These are phyloP conservation scores for Globisporangium ultimum DNA, from an alignment of 352 stramenopile genomes.

Conservation along the genomic window DNA sequence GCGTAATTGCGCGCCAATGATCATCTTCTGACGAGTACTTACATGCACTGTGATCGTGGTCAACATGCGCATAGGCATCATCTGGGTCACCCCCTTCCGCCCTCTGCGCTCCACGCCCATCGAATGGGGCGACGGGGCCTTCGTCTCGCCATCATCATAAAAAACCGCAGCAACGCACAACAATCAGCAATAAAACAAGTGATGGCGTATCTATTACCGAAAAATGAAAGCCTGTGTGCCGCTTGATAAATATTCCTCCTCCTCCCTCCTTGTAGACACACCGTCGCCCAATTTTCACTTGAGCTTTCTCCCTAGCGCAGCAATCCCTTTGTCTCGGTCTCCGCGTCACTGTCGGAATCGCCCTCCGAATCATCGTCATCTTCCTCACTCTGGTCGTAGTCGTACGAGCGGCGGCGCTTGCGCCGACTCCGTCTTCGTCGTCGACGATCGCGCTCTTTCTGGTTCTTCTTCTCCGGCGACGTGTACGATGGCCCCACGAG, in stretches of 20 bases:
- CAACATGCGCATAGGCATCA: constrained; percentile 28
- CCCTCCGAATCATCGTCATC: constrained; percentile 11
- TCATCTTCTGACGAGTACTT: neutral
- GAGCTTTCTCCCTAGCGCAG: constrained; percentile 17
- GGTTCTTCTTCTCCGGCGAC: constrained; percentile 22
- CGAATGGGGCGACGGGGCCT: constrained; percentile 9
- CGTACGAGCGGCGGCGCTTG: constrained; percentile 33
- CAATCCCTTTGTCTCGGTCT: constrained; percentile 45
- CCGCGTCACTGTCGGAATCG: constrained; percentile 19
- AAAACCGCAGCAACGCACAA: neutral
- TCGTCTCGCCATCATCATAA: neutral
- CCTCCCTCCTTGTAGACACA: neutral
- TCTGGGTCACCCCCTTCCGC: constrained; percentile 61
- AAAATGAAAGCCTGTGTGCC: too few species aligned
- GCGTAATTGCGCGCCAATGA: neutral
- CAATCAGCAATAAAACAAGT: neutral
- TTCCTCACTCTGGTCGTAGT: constrained; percentile 25
- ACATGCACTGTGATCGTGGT: neutral
- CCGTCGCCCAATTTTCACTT: constrained; percentile 13
- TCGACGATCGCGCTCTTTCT: constrained; percentile 9
- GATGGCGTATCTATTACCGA: too few species aligned
- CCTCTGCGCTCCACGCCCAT: constrained; percentile 18
- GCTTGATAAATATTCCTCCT: neutral
- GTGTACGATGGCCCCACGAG: constrained; percentile 70
- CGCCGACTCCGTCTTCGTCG: constrained; percentile 12